Conservation (phyloP, 306 rosid genomes). For the Sechiopsis laciniata region DNA sequence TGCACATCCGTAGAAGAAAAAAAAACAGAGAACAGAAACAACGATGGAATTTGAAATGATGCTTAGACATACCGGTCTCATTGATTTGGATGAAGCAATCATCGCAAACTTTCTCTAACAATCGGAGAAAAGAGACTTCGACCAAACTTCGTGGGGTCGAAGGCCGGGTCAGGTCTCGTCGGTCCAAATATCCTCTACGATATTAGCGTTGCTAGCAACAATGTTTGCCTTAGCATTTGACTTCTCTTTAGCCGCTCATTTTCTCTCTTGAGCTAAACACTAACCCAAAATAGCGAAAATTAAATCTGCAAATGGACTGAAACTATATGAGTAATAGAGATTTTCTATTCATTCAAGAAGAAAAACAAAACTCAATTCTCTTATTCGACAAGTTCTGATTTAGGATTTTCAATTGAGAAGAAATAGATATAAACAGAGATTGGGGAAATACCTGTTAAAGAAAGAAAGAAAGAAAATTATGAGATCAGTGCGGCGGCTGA, state of each 20-base stretch:
- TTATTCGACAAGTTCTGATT: too few species aligned
- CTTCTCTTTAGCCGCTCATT: background rate
- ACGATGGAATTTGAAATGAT: background rate
- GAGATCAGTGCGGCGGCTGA: too few species aligned
- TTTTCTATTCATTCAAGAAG: too few species aligned
- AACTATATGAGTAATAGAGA: too few species aligned
- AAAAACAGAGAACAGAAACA: background rate
- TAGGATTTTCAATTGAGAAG: too few species aligned
- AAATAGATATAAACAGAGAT: too few species aligned
- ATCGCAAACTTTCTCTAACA: conserved; percentile 59
- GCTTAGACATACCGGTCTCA: conserved; percentile 51
- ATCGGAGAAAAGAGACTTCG: conserved; percentile 69
- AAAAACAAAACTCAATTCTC: too few species aligned
- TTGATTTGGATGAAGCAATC: conserved; percentile 65
- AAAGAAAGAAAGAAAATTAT: too few species aligned
- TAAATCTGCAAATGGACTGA: too few species aligned
- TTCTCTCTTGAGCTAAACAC: background rate
- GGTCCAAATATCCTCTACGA: conserved; percentile 57
- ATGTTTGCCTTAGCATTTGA: background rate
- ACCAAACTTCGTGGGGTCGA: conserved; percentile 58
- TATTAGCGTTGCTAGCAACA: conserved; percentile 63
- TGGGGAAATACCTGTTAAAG: too few species aligned
- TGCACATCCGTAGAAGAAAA: background rate
- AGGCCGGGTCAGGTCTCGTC: conserved; percentile 68
- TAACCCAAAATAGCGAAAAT: too few species aligned